Conservation (phyloP, 495 filamentous ascomycete species). For the Daldinia loculata region DNA sequence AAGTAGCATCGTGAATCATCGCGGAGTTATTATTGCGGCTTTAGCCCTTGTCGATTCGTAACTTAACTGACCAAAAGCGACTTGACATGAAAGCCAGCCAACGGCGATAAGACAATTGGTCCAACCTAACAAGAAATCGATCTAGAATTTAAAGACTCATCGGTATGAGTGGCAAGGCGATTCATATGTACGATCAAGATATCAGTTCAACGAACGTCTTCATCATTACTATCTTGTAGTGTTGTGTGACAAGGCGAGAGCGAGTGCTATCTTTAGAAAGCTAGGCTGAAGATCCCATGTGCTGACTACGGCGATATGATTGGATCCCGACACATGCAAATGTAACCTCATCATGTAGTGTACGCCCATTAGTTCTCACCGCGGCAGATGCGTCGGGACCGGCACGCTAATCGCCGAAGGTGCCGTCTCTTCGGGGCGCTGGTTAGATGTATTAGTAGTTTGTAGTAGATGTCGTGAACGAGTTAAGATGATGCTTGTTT, state of each 20-base stretch:
- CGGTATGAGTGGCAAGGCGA: not conserved
- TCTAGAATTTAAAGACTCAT: conserved; percentile 1
- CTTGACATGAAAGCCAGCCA: not conserved
- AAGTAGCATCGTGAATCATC: conserved; percentile 2
- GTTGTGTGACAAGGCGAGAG: conserved; percentile 4
- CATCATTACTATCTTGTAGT: not conserved
- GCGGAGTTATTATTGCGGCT: conserved; percentile 11
- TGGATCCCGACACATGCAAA: conserved; percentile 29
- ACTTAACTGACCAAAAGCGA: conserved; percentile 2
- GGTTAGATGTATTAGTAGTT: conserved; percentile 3
- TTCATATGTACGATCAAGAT: not conserved
- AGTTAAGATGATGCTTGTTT: not conserved
- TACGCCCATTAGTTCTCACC: not conserved
- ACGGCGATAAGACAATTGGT: conserved; percentile 20
- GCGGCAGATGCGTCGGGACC: conserved; percentile 15
- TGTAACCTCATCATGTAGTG: conserved; percentile 5
- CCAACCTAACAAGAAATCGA: not conserved
- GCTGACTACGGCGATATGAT: conserved; percentile 27
- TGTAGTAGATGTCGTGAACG: not conserved
- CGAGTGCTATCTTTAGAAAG: conserved; percentile 16
- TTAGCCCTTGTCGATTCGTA: conserved; percentile 5
- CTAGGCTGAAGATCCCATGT: conserved; percentile 1
- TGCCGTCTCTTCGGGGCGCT: conserved; percentile 17
- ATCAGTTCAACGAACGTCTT: not conserved
- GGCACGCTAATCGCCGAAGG: conserved; percentile 31